Evolutionary conservation across 768 basidiomycete genomes (phyloP), one percentile per base, ranked within the genome.

Genomic region (Xerocomellus dryophilus): DNA sequence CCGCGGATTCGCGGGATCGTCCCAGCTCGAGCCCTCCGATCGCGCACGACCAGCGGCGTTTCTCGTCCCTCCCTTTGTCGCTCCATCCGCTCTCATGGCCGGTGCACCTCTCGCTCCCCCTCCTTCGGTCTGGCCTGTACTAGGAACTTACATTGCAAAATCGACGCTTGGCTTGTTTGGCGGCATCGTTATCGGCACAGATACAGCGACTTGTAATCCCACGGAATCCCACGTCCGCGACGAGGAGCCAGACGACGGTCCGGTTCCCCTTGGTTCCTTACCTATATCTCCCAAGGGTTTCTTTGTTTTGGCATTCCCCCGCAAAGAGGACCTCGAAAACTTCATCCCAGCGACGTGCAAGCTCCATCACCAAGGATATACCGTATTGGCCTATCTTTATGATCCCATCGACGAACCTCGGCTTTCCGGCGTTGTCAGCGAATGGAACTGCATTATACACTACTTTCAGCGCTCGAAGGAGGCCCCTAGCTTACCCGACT

Each of bases 51-150:
- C 75, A 23, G 82, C 80, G 3, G 64, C 71, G 4, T 82, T 79
- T 65, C 71, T 89, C 3, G 62, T 81, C 3, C 88, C 88, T 15
- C 87, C 87, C 3, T 82, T 88, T 56, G 71, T 84, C 7, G 58
- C 80, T 29, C 78, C 78, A 10, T 45, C 61, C 1, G 39, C 21
- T 32, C 62, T 71, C 23, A 50, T 76, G 15, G 54, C 51, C 7
- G 15, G 29, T 3, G 41, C 71, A 11, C 63, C 63, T 10, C 57
- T 60, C 41, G 25, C 58, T 17, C 50, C 58, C 21, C 40, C 54
- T 17, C 36, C 57, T 47, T 18, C 62, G 65, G 43, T 68, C 61
- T 68, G 69, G 69, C 14, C 66, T 31, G 38, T 47, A 21, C 38
- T 66, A 43, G 58, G 66, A 36, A 47, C 47, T 27, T 21, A 54